These are phyloP conservation scores for Gossypium aridum DNA, from an alignment of 441 rosid genomes.

Conservation along the genomic window DNA sequence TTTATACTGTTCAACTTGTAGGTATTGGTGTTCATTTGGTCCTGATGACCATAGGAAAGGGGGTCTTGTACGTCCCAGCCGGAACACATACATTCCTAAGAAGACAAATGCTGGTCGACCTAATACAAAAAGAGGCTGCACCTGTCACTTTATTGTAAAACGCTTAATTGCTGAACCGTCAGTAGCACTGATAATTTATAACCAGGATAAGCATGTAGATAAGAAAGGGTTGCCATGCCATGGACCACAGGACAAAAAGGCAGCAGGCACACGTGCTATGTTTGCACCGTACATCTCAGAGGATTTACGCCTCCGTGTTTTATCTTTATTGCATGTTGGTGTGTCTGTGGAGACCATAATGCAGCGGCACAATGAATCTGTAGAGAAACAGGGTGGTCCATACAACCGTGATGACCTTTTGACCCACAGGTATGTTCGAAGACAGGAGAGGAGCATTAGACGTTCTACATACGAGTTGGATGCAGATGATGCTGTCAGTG, in stretches of 20 bases:
- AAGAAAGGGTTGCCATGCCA: slow-evolving; percentile 86
- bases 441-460: slow-evolving; percentile 85
- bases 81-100: slow-evolving; percentile 68
- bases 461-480: slow-evolving; percentile 75
- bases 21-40: slow-evolving; percentile 98
- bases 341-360: slow-evolving; percentile 92
- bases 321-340: slow-evolving; percentile 73
- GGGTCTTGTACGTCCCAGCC: slow-evolving; percentile 72
- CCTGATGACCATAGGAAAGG: slow-evolving; percentile 92
- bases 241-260: slow-evolving; percentile 88
- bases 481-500: slow-evolving; percentile 62
- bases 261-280: slow-evolving; percentile 91
- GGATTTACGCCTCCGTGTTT: slow-evolving; percentile 82
- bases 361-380: slow-evolving; percentile 87
- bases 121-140: slow-evolving; percentile 85
- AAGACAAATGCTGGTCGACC: slow-evolving; percentile 90
- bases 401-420: slow-evolving; percentile 78
- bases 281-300: slow-evolving; percentile 95
- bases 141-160: slow-evolving; percentile 91
- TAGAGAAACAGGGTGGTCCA: slow-evolving; percentile 85
- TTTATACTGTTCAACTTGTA: slow-evolving; percentile 23
- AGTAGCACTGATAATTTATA: slow-evolving; percentile 73
- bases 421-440: slow-evolving; percentile 83
- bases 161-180: slow-evolving; percentile 81
- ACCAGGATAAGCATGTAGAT: slow-evolving; percentile 81